A percentile compares a stretch with the other conserved stretches of the same genome.
phyloP scores from a whole-genome alignment of 441 rosid genomes.

The Lepidium campestre region DNA sequence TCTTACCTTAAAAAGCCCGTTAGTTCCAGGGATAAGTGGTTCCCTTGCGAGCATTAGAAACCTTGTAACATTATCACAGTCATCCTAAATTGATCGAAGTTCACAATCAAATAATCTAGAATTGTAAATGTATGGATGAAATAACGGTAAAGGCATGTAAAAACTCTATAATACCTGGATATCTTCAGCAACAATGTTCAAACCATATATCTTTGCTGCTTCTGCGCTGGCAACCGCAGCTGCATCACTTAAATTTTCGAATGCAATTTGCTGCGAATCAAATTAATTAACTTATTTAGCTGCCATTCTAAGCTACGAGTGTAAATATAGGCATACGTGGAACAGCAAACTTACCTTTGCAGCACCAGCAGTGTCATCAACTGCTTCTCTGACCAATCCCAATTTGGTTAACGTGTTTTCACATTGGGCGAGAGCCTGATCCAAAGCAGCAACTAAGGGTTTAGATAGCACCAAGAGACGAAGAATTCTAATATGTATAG shows the following conservation, averaged over 20 bases:
- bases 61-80: conserved; percentile 77
- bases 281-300: conserved; percentile 10
- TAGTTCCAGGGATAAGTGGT: conserved; percentile 90
- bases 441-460: not conserved
- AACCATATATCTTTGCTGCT: conserved; percentile 72
- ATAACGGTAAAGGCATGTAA: not conserved
- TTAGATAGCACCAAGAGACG: not conserved
- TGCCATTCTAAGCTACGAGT: not conserved
- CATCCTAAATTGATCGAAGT: conserved; percentile 52
- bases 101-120: conserved; percentile 2
- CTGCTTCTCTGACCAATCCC: conserved; percentile 87
- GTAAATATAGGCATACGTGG: not conserved
- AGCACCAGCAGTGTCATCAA: conserved; percentile 97
- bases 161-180: conserved; percentile 65
- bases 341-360: conserved; percentile 56
- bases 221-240: conserved; percentile 91
- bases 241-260: conserved; percentile 50
- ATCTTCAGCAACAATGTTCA: conserved; percentile 83
- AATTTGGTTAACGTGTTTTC: conserved; percentile 78
- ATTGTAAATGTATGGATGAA: not conserved
- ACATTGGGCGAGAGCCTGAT: conserved; percentile 96
- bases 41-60: conserved; percentile 96
- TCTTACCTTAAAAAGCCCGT: conserved; percentile 82
- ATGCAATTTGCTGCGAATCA: conserved; percentile 58
- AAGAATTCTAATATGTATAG: not conserved